Evolutionary conservation across 306 rosid genomes (phyloP), one percentile per base, ranked within the genome.

Genomic region (Fagus crenata): DNA sequence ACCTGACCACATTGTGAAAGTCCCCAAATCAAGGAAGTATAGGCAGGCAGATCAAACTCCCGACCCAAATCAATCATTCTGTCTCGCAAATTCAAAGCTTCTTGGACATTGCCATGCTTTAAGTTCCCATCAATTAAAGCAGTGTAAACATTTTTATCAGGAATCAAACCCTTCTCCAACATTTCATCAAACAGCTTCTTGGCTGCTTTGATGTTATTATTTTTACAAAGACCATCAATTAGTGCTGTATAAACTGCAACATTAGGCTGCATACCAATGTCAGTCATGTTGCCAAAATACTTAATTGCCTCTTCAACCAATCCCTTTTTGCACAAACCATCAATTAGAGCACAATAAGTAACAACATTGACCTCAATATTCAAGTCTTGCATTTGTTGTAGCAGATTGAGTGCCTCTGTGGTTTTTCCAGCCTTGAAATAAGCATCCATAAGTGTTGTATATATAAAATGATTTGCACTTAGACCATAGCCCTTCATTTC

Each of bases 321-420:
- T 72, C 97, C 97, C 71, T 71, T 81, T 81, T 90, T 92, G 91
- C 98, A 95, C 82, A 95, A 85, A 69, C 98, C 97, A 83, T 95
- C 90, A 67, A 92, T 89, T 75, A 95, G 84, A n/a, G 75, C 92
- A 79, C 97, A 89, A 77, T 83, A 94, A 5, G 96, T 95, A 72
- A 95, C 96, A 56, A 89, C 81, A 33, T 88, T 88, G 59, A 84
- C 73, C 84, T 92, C 91, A 18, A 90, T 69, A 72, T 89, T 90
- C 39, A 41, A 43, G 71, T 90, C 89, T 79, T 73, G 93, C 97
- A 95, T 90, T 78, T 88, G 85, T 68, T 92, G 90, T 36, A 92
- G 75, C 42, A 95, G 81, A 71, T 79, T 70, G 77, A 90, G 84
- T 58, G 96, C 97, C 76, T 84, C 90, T 12, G 56, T 53, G 69